Conservation (phyloP, 2,329 filamentous ascomycete genomes). For the Ilyonectria sp. region DNA sequence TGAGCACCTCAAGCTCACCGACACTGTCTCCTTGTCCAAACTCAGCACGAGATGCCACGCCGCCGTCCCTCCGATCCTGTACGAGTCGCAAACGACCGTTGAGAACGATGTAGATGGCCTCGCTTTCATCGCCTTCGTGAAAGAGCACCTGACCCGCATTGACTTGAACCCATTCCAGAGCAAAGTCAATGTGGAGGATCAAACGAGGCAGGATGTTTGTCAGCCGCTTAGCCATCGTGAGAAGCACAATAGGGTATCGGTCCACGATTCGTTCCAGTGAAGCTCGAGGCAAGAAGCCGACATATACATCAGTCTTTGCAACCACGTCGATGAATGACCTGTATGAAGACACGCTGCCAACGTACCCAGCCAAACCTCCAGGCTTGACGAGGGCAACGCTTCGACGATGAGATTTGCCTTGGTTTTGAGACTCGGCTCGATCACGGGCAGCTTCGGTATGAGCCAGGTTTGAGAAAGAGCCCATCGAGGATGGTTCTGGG, state of each 20-base stretch:
- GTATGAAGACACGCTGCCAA: constrained; percentile 95
- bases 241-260: constrained; percentile 88
- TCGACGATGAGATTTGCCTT: constrained; percentile 65
- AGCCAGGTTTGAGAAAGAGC: constrained; percentile 49
- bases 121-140: constrained; percentile 93
- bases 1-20: constrained; percentile 96
- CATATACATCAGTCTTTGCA: constrained; percentile 98
- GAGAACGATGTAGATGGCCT: constrained; percentile 97
- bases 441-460: constrained; percentile 48
- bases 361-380: constrained; percentile 92
- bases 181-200: constrained; percentile 97
- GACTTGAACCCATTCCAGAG: constrained; percentile 97
- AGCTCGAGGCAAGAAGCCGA: constrained; percentile 90
- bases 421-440: constrained; percentile 59
- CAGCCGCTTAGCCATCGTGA: constrained; percentile 96
- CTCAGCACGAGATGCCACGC: constrained; percentile 89
- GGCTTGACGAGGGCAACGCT: constrained; percentile 94
- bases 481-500: constrained; percentile 42
- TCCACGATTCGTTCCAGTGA: constrained; percentile 94
- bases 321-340: constrained; percentile 97
- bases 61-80: constrained; percentile 84
- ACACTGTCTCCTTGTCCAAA: constrained; percentile 98
- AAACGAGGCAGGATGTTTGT: constrained; percentile 90
- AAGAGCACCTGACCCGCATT: constrained; percentile 96
- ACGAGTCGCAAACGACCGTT: constrained; percentile 92